Percentiles rank a stretch among this genome's conserved stretches.
Conservation (phyloP, 2,329 filamentous ascomycete genomes). For the Ophiocordyceps camponoti-leonardi region DNA sequence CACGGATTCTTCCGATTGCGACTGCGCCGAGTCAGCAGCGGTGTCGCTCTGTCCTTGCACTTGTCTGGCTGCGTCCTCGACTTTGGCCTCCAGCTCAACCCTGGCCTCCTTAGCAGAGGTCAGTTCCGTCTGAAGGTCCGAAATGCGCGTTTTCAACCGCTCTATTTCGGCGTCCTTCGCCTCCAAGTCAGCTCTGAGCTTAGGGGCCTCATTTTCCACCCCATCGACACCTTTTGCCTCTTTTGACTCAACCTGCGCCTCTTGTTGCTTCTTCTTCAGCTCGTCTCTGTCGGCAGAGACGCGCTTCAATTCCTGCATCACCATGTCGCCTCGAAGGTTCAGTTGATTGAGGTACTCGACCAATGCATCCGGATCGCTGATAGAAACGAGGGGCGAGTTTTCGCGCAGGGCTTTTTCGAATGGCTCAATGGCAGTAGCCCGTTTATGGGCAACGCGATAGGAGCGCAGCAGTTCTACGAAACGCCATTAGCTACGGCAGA, state of each 20-base stretch:
- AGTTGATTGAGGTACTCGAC: constrained; percentile 83
- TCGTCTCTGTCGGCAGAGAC: constrained; percentile 69
- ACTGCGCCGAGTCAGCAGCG: too few species aligned
- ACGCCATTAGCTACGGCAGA: background rate
- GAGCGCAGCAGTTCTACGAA: constrained; percentile 65
- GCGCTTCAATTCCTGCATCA: constrained; percentile 81
- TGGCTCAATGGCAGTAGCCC: constrained; percentile 73
- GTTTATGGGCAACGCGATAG: constrained; percentile 78
- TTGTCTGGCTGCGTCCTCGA: too few species aligned
- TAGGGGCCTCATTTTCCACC: constrained; percentile 67
- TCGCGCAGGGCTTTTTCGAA: constrained; percentile 87
- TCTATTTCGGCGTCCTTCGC: constrained; percentile 55
- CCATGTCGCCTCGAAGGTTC: constrained; percentile 75
- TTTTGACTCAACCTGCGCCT: constrained; percentile 6
- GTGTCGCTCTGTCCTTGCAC: too few species aligned
- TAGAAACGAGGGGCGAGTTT: constrained; percentile 79
- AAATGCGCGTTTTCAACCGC: constrained; percentile 51
- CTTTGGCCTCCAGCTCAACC: constrained; percentile 36
- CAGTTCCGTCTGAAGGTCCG: constrained; percentile 52
- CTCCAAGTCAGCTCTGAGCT: constrained; percentile 58
- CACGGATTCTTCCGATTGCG: too few species aligned
- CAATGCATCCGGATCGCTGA: constrained; percentile 67
- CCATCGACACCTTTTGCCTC: constrained; percentile 17
- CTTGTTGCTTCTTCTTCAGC: constrained; percentile 42
- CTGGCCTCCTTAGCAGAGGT: constrained; percentile 54